Base-by-base conservation (phyloP, 2,329 filamentous ascomycete species). In the Calonectria ilicicola region DNA sequence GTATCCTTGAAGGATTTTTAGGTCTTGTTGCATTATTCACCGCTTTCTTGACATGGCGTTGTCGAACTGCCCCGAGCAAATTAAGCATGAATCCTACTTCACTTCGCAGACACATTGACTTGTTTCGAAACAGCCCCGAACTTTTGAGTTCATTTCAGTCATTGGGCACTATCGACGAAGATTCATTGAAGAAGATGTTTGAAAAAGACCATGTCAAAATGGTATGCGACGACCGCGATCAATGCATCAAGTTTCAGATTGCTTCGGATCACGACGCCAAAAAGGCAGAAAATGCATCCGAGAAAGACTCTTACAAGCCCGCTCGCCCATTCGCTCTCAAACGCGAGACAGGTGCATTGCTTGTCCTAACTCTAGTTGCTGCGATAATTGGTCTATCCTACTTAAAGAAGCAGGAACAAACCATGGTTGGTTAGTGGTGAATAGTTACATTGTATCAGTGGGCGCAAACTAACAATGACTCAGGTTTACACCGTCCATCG, bases 401-500 rank as follows among this genome's bases (percentile, higher is more conserved):
- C 21, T 35, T 83, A 2, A 81, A 82, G 17, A 21, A 67, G 1
- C 67, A 78, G 9, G 80, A 80, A 26, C 44, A 64, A 0, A 19
- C 19, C 0, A 42, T 69, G 0, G 73, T 75, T 23, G 81, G 81
- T 83, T 9, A 6, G 29, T 29, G 8, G 8, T 5, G 5, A 29
- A 4, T 29, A 29, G 5, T 29, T 29, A 29, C 8, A 8, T 29
- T 8, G 5, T 29, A 29, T 4, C 4, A 4, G 29, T 29, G 29
- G 15, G 29, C 3, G n/a, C n/a, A n/a, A 29, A 47, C 46, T 72
- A 15, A 69, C 23, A 9, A 10, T n/a, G n/a, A n/a, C 23, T 0
- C 62, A 85, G 83, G 84, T 2, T 53, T 85, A 0, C 42, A 65
- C 0, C 77, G 83, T 0, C 85, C 84, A 1, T 80, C 78, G 0